Evolutionary conservation across 2,329 filamentous ascomycete genomes (phyloP), one percentile per base, ranked within the genome.

Genomic region (Neofusicoccum parvum): DNA sequence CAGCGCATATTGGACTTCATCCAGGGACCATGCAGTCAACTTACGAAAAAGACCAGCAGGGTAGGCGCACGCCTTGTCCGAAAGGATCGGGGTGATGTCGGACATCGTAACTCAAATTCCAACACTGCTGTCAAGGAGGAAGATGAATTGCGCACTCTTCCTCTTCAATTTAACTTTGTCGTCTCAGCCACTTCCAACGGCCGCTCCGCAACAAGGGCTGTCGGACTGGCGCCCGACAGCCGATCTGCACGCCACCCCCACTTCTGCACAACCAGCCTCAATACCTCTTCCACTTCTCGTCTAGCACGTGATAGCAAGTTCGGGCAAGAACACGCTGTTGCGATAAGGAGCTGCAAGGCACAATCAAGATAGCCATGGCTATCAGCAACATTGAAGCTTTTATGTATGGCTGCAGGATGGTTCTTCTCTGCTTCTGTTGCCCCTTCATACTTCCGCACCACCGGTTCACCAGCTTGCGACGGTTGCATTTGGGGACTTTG

Each of bases 51-150:
- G 56, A 11, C 56, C 56, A 15, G 56, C 56, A 15, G 56, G 56
- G n/a, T 60, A 60, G 43, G 56, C 56, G 12, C 56, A 60, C 12
- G 56, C 56, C 27, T 60, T 60, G 56, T 60, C 56, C 6, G 56
- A 60, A 14, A 60, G 56, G 32, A 60, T 46, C 7, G 56, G n/a
- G 3, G 41, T 60, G 32, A 60, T 60, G 17, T 60, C 56, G 10
- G 56, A 60, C 56, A 60, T 60, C 10, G 10, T 48, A 23, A 2
- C 15, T 39, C 14, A 11, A 11, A 17, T 9, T 34, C 20, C 20
- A n/a, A 20, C 15, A 36, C 15, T 9, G 4, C 12, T 36, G 9
- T 23, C 15, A 6, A 3, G 11, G 7, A 15, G 12, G 17, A 20
- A 2, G 15, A 50, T 5, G n/a, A 17, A 5, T 32, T 32, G 5